These are phyloP conservation scores for Pseudoturritis turrita DNA, from an alignment of 345 rosid species.

Conservation along the genomic window DNA sequence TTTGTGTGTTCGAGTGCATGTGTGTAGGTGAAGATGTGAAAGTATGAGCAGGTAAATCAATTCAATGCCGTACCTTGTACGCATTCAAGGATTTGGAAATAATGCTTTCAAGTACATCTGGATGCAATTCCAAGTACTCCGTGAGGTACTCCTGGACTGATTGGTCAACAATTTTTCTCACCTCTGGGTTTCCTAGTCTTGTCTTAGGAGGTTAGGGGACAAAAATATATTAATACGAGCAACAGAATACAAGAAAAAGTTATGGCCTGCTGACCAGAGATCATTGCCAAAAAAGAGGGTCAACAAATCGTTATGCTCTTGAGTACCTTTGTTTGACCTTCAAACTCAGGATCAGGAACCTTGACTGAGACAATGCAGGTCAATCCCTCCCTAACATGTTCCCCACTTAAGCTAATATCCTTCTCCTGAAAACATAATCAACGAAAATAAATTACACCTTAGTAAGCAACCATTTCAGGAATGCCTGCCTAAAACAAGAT, in stretches of 20 bases:
- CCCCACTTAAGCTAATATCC: conserved; percentile 87
- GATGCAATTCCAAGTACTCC: conserved; percentile 94
- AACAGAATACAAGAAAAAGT: background rate
- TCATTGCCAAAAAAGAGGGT: background rate
- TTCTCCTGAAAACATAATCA: conserved; percentile 57
- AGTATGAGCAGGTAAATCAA: background rate
- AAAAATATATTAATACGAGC: background rate
- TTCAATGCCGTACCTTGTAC: conserved; percentile 57
- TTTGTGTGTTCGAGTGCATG: background rate
- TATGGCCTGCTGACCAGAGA: conserved; percentile 9
- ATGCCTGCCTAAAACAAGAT: background rate
- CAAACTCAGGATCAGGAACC: conserved; percentile 93
- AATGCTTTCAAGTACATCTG: conserved; percentile 87
- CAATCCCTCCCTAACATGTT: conserved; percentile 96
- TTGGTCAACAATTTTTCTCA: conserved; percentile 87
- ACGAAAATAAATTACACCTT: background rate
- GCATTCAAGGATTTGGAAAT: conserved; percentile 92
- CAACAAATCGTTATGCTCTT: background rate
- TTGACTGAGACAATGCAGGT: conserved; percentile 91
- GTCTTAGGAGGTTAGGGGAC: conserved; percentile 46
- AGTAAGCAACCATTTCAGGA: background rate
- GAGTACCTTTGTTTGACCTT: conserved; percentile 98
- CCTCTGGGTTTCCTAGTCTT: conserved; percentile 98
- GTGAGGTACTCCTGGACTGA: conserved; percentile 92
- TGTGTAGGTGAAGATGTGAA: background rate